phyloP scores from a whole-genome alignment of 768 basidiomycete species.

The Lyophyllum atratum region DNA sequence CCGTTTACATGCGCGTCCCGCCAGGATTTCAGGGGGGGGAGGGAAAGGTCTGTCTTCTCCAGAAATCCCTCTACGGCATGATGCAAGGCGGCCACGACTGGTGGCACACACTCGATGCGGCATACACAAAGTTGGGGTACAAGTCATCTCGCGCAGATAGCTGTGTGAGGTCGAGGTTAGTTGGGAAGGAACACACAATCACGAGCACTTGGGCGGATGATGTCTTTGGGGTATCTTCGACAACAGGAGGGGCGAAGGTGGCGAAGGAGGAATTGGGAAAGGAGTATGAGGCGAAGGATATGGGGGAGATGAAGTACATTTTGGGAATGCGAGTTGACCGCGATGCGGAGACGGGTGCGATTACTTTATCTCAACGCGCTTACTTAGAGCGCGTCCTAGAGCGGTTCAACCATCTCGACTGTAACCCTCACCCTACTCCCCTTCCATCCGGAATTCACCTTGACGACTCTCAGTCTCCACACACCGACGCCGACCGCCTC shows the following conservation, averaged over 20 bases:
- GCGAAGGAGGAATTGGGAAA: conserved; percentile 16
- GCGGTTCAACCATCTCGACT: conserved; percentile 7
- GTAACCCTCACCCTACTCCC: conserved; percentile 23
- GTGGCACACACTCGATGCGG: conserved; percentile 3
- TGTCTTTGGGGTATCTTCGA: conserved; percentile 13
- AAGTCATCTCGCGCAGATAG: conserved; percentile 17
- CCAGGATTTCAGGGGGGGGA: conserved; percentile 18
- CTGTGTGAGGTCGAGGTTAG: conserved; percentile 6
- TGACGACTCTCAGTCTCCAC: conserved; percentile 7
- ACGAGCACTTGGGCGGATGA: conserved; percentile 18
- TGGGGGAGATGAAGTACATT: conserved; percentile 8
- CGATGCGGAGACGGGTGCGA: conserved; percentile 7
- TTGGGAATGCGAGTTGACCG: conserved; percentile 13
- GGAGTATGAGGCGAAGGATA: conserved; percentile 14
- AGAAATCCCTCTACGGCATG: conserved; percentile 12
- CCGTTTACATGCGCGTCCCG: conserved; percentile 13
- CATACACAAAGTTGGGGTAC: conserved; percentile 11
- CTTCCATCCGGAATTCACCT: conserved; percentile 20
- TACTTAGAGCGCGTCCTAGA: conserved; percentile 10
- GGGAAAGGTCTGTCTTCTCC: conserved; percentile 14
- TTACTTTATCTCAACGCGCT: conserved; percentile 14
- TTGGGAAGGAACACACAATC: conserved; percentile 13
- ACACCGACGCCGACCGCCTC: conserved; percentile 2
- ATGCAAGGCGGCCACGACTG: conserved; percentile 18
- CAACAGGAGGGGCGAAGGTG: not conserved